Evolutionary conservation across 2,329 filamentous ascomycete genomes (phyloP).

Genomic region (Hymenoscyphus repandus): DNA sequence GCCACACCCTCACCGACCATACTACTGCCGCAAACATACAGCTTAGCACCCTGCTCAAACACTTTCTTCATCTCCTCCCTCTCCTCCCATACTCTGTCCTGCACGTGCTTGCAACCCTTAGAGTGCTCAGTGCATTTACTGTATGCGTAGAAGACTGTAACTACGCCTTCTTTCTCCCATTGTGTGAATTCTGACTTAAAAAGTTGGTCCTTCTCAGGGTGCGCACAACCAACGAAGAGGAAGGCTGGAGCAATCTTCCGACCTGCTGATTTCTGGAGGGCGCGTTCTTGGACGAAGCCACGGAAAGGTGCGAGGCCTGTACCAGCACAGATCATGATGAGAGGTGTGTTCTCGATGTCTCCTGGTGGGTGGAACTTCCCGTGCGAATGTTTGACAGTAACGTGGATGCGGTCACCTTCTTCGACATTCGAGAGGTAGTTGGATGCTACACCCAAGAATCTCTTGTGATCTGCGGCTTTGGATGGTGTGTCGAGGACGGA

Average conservation of each 20-base stretch:
- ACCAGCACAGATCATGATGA: conserved; percentile 31
- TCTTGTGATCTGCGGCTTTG: conserved; percentile 28
- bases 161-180: conserved; percentile 23
- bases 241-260: conserved; percentile 24
- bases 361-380: conserved; percentile 22
- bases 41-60: conserved; percentile 21
- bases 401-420: conserved; percentile 34
- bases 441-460: conserved; percentile 47
- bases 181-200: conserved; percentile 19
- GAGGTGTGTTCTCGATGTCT: conserved; percentile 27
- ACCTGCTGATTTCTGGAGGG: conserved; percentile 37
- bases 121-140: conserved; percentile 17
- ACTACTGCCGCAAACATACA: conserved; percentile 27
- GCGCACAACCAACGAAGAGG: conserved; percentile 26
- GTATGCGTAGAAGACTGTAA: conserved; percentile 23
- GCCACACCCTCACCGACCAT: conserved; percentile 40
- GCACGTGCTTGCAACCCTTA: conserved; percentile 22
- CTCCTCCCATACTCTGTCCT: conserved; percentile 26
- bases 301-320: conserved; percentile 44
- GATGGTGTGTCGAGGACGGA: conserved; percentile 47
- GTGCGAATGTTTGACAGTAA: conserved; percentile 38
- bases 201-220: conserved; percentile 21
- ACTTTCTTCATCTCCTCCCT: conserved; percentile 20
- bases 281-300: conserved; percentile 43
- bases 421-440: conserved; percentile 40